A percentile compares a stretch with the other conserved stretches of the same genome.
These are phyloP conservation scores for Detonula confervacea DNA, from an alignment of 352 stramenopile species.

Conservation along the genomic window DNA sequence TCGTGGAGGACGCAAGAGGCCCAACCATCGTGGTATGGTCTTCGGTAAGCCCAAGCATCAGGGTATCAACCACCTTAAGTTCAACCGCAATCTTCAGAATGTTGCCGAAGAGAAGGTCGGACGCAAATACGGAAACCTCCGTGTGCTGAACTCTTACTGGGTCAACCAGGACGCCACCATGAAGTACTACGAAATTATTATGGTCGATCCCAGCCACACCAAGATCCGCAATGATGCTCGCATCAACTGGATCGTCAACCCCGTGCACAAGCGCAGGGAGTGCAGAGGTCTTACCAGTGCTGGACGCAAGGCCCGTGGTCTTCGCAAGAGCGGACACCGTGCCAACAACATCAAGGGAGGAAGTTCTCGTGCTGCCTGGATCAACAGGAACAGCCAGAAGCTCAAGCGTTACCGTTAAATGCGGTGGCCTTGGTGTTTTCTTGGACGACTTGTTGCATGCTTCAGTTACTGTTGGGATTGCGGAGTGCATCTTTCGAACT, in stretches of 20 bases:
- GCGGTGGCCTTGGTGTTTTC: neutral
- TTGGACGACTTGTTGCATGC: neutral
- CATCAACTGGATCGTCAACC: constrained; percentile 99
- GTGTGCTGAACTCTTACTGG: constrained; percentile 99
- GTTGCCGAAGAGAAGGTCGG: constrained; percentile 98
- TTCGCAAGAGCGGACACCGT: constrained; percentile 98
- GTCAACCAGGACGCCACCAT: constrained; percentile 99
- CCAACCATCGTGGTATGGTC: constrained; percentile 99
- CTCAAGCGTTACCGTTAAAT: constrained; percentile 98
- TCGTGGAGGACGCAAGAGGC: constrained; percentile 98
- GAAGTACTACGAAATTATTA: constrained; percentile 99
- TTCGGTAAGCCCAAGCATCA: constrained; percentile 99
- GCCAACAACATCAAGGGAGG: constrained; percentile 99
- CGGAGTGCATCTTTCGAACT: too few relatives aligned
- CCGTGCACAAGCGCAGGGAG: constrained; percentile 99
- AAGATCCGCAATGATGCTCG: constrained; percentile 98
- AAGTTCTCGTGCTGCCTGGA: constrained; percentile 97
- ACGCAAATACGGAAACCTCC: constrained; percentile 97
- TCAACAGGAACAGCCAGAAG: constrained; percentile 97
- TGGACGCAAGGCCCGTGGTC: constrained; percentile 95
- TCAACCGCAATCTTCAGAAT: constrained; percentile 96
- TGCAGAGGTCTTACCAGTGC: constrained; percentile 98
- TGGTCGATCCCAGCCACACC: constrained; percentile 97
- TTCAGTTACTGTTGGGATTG: too few relatives aligned
- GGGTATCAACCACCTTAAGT: constrained; percentile 99